A percentile compares a stretch with the other conserved stretches of the same genome.
These are phyloP conservation scores for Yamadazyma kitorensis DNA, from an alignment of 805 yeast species.

Conservation along the genomic window DNA sequence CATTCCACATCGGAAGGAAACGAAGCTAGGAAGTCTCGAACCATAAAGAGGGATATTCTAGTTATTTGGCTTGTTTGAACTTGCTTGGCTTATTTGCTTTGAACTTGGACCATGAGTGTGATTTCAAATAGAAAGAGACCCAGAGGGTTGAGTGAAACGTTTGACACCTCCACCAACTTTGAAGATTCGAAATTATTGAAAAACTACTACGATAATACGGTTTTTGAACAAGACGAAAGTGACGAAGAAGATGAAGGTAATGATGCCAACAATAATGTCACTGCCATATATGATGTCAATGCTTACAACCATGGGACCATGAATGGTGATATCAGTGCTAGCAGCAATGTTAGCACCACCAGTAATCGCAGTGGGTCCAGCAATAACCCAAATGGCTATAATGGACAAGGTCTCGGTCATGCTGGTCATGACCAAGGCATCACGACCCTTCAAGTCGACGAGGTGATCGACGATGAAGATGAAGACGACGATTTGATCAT, in stretches of 20 bases:
- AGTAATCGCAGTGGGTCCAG: not conserved
- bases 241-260: slow-evolving; percentile 3
- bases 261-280: slow-evolving; percentile 6
- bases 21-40: no score
- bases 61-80: no score
- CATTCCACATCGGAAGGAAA: no score
- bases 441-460: slow-evolving; percentile 1
- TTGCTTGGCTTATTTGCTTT: no score
- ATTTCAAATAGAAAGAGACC: slow-evolving; percentile 44
- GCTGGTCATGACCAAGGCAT: not conserved
- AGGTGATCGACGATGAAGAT: slow-evolving; percentile 14
- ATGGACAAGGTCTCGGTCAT: no score
- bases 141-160: slow-evolving; percentile 43
- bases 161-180: no score
- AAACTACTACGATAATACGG: slow-evolving; percentile 1
- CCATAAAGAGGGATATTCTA: no score
- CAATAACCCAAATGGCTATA: not conserved
- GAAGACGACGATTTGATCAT: slow-evolving; percentile 36
- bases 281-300: slow-evolving; percentile 1
- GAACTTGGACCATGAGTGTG: no score
- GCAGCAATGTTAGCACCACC: not conserved
- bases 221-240: slow-evolving; percentile 6
- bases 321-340: not conserved
- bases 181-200: not conserved
- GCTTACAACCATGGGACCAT: not conserved